Conservation (phyloP, 352 stramenopile genomes). For the Blastocystis sp. region DNA sequence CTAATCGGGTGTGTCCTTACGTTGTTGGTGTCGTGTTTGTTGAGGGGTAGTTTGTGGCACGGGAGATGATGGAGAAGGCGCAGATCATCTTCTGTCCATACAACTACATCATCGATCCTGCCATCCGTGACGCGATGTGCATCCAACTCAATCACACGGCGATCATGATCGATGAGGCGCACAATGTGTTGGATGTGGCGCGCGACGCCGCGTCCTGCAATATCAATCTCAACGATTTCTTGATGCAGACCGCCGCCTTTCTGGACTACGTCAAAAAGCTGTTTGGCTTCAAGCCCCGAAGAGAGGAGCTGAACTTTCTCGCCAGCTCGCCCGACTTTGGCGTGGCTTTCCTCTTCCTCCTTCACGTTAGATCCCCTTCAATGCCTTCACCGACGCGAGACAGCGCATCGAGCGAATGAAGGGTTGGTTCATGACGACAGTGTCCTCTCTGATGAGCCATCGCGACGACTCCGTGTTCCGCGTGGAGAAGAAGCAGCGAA, state of each 20-base stretch:
- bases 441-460: neutral
- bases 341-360: too few relatives aligned
- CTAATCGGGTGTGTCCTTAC: slow-evolving; percentile 80
- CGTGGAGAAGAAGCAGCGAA: neutral
- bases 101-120: slow-evolving; percentile 97
- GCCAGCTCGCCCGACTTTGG: slow-evolving; percentile 6
- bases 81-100: slow-evolving; percentile 97
- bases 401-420: neutral
- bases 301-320: too few relatives aligned
- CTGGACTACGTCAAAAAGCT: neutral
- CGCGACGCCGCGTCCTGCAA: slow-evolving; percentile 89
- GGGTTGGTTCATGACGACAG: neutral
- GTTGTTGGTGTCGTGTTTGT: neutral
- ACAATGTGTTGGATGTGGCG: slow-evolving; percentile 91
- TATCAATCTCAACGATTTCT: slow-evolving; percentile 4
- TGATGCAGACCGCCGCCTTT: neutral
- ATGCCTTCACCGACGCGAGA: too few relatives aligned
- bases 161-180: slow-evolving; percentile 97
- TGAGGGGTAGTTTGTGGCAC: slow-evolving; percentile 76
- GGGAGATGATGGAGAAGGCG: slow-evolving; percentile 81
- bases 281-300: neutral
- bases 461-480: neutral
- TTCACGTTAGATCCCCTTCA: too few relatives aligned
- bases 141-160: slow-evolving; percentile 91
- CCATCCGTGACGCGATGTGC: slow-evolving; percentile 77